phyloP scores from a whole-genome alignment of 176 grass and related monocot genomes.

The Avena insularis region DNA sequence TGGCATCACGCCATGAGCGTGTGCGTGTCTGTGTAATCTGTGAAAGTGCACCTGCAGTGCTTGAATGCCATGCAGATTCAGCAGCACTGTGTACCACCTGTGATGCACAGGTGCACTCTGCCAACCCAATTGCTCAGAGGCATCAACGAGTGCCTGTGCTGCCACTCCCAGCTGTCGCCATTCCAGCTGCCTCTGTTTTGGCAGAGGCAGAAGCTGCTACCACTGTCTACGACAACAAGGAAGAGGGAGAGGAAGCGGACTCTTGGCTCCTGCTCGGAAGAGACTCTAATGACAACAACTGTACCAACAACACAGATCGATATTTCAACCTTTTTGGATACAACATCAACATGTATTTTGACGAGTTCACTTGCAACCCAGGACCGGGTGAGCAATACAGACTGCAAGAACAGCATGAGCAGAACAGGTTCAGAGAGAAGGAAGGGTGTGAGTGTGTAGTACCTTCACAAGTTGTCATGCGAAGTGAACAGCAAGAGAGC shows the following conservation, averaged over 20 bases:
- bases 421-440: conserved; percentile 44
- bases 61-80: conserved; percentile 65
- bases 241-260: conserved; percentile 50
- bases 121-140: conserved; percentile 66
- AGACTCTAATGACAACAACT: background rate
- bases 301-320: conserved; percentile 40
- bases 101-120: conserved; percentile 74
- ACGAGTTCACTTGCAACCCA: conserved; percentile 28
- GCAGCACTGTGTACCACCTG: conserved; percentile 62
- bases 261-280: conserved; percentile 55
- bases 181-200: conserved; percentile 34
- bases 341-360: conserved; percentile 66
- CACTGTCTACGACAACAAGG: conserved; percentile 13
- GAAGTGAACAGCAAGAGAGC: conserved; percentile 40
- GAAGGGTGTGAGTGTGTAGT: conserved; percentile 52
- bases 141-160: conserved; percentile 65
- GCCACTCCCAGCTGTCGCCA: conserved; percentile 45
- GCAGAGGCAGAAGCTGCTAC: background rate
- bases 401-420: conserved; percentile 53
- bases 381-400: conserved; percentile 27
- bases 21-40: conserved; percentile 72
- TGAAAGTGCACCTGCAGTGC: conserved; percentile 51
- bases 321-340: conserved; percentile 66
- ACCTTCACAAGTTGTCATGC: conserved; percentile 52
- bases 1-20: conserved; percentile 70